phyloP scores from a whole-genome alignment of 2,329 filamentous ascomycete genomes.

The Neophaeococcomyces mojaviensis region DNA sequence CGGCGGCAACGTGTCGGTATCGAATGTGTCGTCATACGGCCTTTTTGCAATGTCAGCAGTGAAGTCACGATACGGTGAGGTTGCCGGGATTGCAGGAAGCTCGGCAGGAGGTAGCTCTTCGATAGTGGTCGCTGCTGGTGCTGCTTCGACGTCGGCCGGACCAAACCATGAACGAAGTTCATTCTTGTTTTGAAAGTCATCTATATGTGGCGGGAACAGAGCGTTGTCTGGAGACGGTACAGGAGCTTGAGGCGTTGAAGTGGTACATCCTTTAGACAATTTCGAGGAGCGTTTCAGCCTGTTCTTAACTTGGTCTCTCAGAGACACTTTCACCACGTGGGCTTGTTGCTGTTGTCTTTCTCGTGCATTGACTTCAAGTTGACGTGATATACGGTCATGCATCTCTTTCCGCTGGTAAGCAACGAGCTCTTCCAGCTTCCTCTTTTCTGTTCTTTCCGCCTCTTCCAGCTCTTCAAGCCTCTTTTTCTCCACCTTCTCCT shows the following conservation, averaged over 20 bases:
- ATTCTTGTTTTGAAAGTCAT: constrained; percentile 13
- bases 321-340: neutral
- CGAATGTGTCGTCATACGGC: neutral
- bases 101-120: constrained; percentile 12
- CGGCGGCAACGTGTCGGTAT: constrained; percentile 4
- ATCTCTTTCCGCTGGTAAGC: constrained; percentile 7
- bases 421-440: constrained; percentile 3
- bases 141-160: constrained; percentile 7
- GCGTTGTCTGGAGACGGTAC: neutral
- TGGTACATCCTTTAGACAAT: neutral
- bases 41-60: neutral
- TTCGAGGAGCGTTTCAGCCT: neutral
- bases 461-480: constrained; percentile 10
- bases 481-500: constrained; percentile 12
- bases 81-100: neutral
- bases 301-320: constrained; percentile 3
- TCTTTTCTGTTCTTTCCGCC: constrained; percentile 16
- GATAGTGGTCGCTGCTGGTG: neutral
- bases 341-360: neutral
- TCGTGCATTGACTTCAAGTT: constrained; percentile 5
- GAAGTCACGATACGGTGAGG: constrained; percentile 7
- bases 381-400: constrained; percentile 6
- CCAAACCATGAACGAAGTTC: constrained; percentile 1
- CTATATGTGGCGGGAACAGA: constrained; percentile 1
- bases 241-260: neutral